Base-by-base conservation (phyloP, 176 grass and related monocot genomes). In the Zoysia japonica region DNA sequence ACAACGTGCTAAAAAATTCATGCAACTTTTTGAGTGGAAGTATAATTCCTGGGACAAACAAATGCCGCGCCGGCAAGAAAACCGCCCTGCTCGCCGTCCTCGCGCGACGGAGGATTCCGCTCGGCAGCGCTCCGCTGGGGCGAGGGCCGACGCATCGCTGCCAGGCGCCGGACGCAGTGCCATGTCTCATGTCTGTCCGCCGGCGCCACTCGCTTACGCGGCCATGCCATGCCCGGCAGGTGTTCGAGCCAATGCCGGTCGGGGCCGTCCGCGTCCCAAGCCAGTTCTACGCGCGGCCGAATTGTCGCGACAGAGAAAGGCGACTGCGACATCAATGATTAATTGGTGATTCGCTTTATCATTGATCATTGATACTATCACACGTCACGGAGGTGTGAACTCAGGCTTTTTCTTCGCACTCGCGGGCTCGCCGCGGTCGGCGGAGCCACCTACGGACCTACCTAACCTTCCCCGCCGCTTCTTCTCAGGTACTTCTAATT, bases 181-280 rank as follows among this genome's bases (percentile, higher is more conserved):
- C 28, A 28, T 28, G 28, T 28, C 28, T 28, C 28, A 28, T 28
- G 28, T 28, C 28, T 17, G 6, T 2, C 28, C 2, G 60, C 3
- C 41, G 35, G 0, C 38, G 71, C 6, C 20, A 47, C 6, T 46
- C 20, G 28, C 6, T 46, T 11, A 15, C 17, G 16, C 11, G 46
- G 11, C 36, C 47, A 20, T 72, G 11, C 36, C 47, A 20, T 72
- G 80, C 80, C 47, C n/a, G 17, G 19, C 19, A 17, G 61, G 0
- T 82, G 61, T 74, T 74, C 70, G 70, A 66, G 3, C 61, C 39
- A 55, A 19, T 38, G 60, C 47, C 70, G 38, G 7, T 8, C 8
- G 7, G 15, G 57, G n/a, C 11, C 17, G 41, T 35, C 41, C 54
- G 17, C 10, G 11, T 16, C 10, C 73, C 5, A 7, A 6, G 56